Percentiles rank a stretch among this genome's conserved stretches.
Evolutionary conservation across 164 flowering plant species (phyloP).

Genomic region (Nymphaea thermarum): DNA sequence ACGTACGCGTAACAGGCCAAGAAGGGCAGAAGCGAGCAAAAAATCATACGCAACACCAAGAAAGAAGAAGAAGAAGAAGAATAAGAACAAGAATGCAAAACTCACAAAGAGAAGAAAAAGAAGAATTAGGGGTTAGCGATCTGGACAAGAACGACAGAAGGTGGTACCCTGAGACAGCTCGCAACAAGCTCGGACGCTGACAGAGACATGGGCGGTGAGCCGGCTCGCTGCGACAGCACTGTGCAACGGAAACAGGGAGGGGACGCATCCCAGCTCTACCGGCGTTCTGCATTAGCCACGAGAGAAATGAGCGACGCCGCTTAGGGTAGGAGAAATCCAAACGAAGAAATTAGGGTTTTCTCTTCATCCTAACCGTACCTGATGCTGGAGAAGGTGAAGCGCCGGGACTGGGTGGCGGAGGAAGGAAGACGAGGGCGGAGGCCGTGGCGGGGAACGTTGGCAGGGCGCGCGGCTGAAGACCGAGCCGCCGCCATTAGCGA

Average conservation of each 20-base stretch:
- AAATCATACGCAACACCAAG: constrained; percentile 14
- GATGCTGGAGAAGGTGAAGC: constrained; percentile 22
- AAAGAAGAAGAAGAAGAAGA: constrained; percentile 13
- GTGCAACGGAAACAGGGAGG: constrained; percentile 63
- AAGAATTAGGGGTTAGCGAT: constrained; percentile 44
- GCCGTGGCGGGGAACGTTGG: constrained; percentile 43
- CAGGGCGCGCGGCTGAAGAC: constrained; percentile 35
- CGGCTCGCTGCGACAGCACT: constrained; percentile 24
- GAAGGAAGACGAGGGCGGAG: constrained; percentile 37
- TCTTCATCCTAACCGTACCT: background rate
- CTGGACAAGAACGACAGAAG: constrained; percentile 83
- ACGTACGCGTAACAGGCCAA: background rate
- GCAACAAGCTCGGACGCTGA: constrained; percentile 51
- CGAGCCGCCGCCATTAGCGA: constrained; percentile 55
- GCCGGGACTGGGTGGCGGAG: constrained; percentile 31
- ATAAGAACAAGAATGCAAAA: constrained; percentile 14
- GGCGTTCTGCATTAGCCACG: constrained; percentile 29
- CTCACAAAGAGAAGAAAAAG: constrained; percentile 63
- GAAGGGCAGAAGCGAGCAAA: too few species aligned
- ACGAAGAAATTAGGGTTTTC: background rate
- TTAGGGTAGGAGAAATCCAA: background rate
- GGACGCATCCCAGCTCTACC: constrained; percentile 58
- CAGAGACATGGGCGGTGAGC: constrained; percentile 60
- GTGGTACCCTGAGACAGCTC: constrained; percentile 95
- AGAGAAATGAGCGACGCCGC: background rate